Evolutionary conservation across 2,329 filamentous ascomycete genomes (phyloP).

Genomic region (Microsporum ferrugineum): DNA sequence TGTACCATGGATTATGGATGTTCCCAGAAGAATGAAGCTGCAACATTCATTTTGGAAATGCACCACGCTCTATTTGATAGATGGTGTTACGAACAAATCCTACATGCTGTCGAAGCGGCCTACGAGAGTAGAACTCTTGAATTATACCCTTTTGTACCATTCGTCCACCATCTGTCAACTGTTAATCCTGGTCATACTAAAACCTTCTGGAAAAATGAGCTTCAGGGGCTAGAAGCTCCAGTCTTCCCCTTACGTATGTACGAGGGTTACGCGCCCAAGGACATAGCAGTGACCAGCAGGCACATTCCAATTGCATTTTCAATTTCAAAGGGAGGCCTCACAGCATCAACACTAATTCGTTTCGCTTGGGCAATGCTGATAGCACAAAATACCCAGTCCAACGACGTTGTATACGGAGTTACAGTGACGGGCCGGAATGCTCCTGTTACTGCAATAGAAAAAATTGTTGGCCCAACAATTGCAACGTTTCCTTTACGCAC

Average conservation of each 20-base stretch:
- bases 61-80: conserved; percentile 38
- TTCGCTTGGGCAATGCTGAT: conserved; percentile 7
- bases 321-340: background rate
- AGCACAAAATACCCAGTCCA: conserved; percentile 14
- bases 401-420: conserved; percentile 34
- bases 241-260: background rate
- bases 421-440: conserved; percentile 33
- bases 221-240: background rate
- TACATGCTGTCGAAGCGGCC: conserved; percentile 6
- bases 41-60: conserved; percentile 26
- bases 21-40: conserved; percentile 1
- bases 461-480: conserved; percentile 31
- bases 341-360: conserved; percentile 8
- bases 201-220: conserved; percentile 7
- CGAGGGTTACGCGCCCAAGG: background rate
- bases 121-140: conserved; percentile 8
- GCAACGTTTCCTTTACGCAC: conserved; percentile 34
- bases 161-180: conserved; percentile 5
- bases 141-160: conserved; percentile 4
- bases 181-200: background rate
- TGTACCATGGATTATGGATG: background rate
- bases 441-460: conserved; percentile 27
- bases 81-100: conserved; percentile 18
- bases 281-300: background rate
- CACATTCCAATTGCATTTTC: background rate